phyloP scores from a whole-genome alignment of 805 yeast genomes.

The Metschnikowia aberdeeniae region DNA sequence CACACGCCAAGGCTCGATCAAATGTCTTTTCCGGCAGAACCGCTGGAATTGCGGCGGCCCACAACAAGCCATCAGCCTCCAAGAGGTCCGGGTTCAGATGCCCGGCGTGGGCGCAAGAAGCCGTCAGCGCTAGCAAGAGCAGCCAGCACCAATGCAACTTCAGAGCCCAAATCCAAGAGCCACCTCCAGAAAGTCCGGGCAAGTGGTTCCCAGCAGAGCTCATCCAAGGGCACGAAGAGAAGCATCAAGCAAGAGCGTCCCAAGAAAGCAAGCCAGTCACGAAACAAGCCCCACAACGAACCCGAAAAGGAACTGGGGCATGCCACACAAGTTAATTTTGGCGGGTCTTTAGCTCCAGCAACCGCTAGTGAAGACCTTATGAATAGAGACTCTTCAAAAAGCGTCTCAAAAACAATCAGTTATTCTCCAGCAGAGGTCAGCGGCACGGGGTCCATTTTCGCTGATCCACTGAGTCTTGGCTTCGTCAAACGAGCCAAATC shows the following conservation, averaged over 20 bases:
- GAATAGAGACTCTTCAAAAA: neutral
- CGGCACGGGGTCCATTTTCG: slow-evolving; percentile 28
- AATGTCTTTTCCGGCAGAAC: slow-evolving; percentile 1
- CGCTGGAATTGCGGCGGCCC: neutral
- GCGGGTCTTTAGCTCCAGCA: neutral
- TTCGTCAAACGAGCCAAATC: slow-evolving; percentile 16
- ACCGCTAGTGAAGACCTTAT: neutral
- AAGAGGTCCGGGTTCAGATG: neutral
- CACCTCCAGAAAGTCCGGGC: neutral
- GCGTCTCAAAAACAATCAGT: neutral
- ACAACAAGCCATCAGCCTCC: neutral
- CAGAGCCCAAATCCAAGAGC: neutral
- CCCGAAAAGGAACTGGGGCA: neutral
- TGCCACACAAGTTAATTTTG: no score
- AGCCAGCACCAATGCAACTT: neutral
- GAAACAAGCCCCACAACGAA: neutral
- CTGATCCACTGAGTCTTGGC: slow-evolving; percentile 29
- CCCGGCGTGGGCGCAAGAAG: slow-evolving; percentile 5
- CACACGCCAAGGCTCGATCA: neutral
- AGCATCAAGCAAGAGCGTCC: neutral
- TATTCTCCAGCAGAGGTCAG: slow-evolving; percentile 6
- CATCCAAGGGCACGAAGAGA: neutral
- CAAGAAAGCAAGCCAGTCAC: neutral
- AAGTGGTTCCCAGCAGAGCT: neutral
- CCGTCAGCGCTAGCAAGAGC: slow-evolving; percentile 1